Conservation (phyloP, 495 filamentous ascomycete genomes). For the Amniculicola lignicola region DNA sequence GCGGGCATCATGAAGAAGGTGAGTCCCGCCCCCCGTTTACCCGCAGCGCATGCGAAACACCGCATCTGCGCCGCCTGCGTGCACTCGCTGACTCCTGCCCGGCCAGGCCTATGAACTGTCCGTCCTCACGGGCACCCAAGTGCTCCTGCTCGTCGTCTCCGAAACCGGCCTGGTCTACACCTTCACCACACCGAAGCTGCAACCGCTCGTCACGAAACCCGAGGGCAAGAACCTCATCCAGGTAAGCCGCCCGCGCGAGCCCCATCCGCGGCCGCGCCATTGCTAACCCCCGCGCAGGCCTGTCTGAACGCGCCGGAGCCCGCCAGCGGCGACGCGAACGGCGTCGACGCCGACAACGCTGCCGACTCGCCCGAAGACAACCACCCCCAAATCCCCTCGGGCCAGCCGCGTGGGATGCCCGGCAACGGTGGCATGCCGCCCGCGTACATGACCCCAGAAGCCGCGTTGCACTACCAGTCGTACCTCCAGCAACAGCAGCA, state of each 20-base stretch:
- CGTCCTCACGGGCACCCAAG: constrained; percentile 96
- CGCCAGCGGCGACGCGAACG: constrained; percentile 80
- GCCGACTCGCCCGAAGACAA: constrained; percentile 46
- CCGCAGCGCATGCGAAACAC: constrained; percentile 33
- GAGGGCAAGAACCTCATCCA: constrained; percentile 99
- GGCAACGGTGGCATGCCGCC: constrained; percentile 34
- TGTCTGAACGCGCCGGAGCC: constrained; percentile 97
- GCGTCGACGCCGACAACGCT: constrained; percentile 63
- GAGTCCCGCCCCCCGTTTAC: constrained; percentile 4
- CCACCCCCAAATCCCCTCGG: constrained; percentile 38
- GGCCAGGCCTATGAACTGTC: constrained; percentile 92
- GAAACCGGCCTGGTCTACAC: constrained; percentile 99
- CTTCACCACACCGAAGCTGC: constrained; percentile 98
- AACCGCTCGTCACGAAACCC: constrained; percentile 97
- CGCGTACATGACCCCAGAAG: constrained; percentile 38
- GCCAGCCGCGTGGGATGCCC: constrained; percentile 33
- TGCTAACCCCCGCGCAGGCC: constrained; percentile 58
- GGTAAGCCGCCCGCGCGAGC: constrained; percentile 52
- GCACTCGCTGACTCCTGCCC: constrained; percentile 22
- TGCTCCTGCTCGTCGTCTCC: constrained; percentile 93
- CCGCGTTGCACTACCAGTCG: constrained; percentile 45
- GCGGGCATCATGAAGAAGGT: constrained; percentile 99
- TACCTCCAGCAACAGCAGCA: constrained; percentile 45
- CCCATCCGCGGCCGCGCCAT: constrained; percentile 8
- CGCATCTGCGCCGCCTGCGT: constrained; percentile 2